A percentile compares a stretch with the other conserved stretches of the same genome.
These are phyloP conservation scores for Knoxdaviesia proteae DNA, from an alignment of 2,329 filamentous ascomycete genomes.

Conservation along the genomic window DNA sequence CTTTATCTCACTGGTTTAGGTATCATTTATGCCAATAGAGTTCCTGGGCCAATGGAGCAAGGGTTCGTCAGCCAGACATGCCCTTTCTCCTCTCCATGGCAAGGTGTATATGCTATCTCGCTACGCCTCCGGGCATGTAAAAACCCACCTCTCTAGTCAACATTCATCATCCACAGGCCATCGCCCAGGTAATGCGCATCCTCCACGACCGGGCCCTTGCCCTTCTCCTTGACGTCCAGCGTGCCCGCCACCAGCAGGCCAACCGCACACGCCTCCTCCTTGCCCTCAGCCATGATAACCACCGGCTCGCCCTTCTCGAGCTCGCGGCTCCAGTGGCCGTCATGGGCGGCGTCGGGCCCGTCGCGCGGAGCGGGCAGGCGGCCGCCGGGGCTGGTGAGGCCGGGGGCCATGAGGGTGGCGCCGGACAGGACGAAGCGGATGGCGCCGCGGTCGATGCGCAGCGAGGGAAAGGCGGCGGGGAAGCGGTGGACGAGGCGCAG, in stretches of 20 bases:
- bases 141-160: constrained; percentile 16
- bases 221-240: constrained; percentile 79
- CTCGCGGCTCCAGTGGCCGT: constrained; percentile 41
- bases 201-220: constrained; percentile 87
- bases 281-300: constrained; percentile 80
- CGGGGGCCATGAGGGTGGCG: constrained; percentile 89
- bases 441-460: constrained; percentile 85
- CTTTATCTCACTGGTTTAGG: no score
- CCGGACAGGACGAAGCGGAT: constrained; percentile 92
- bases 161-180: constrained; percentile 61
- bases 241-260: constrained; percentile 70
- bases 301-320: constrained; percentile 66
- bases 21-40: background rate
- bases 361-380: constrained; percentile 41
- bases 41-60: background rate
- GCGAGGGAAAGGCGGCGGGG: constrained; percentile 59
- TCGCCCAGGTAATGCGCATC: constrained; percentile 86
- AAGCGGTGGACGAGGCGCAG: constrained; percentile 78
- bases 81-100: background rate
- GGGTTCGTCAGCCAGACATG: constrained; percentile 1
- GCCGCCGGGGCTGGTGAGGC: constrained; percentile 68
- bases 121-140: no score
- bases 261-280: constrained; percentile 75
- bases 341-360: constrained; percentile 21
- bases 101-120: no score